These are phyloP conservation scores for Rhodotorula sp. DNA, from an alignment of 1,284 basidiomycete species.

Conservation along the genomic window DNA sequence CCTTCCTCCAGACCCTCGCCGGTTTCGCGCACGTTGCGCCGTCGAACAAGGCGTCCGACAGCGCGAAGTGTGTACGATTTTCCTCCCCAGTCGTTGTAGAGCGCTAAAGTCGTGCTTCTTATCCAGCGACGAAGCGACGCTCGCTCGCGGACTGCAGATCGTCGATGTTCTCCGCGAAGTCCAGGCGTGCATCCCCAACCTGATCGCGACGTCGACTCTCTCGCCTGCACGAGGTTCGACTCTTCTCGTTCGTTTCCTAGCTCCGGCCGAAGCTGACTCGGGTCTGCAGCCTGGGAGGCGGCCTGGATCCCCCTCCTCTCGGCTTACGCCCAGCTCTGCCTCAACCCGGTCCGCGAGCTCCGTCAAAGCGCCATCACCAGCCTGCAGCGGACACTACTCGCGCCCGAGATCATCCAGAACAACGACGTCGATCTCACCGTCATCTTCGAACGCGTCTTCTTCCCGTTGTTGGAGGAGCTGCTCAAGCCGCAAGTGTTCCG, in stretches of 20 bases:
- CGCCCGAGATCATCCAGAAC: constrained; percentile 64
- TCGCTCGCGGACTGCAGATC: constrained; percentile 76
- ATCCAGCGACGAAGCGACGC: constrained; percentile 57
- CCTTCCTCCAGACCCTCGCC: constrained; percentile 75
- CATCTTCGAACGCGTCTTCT: constrained; percentile 84
- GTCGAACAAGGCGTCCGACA: constrained; percentile 15
- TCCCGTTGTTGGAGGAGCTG: constrained; percentile 88
- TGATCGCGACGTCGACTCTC: constrained; percentile 39
- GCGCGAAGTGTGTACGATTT: constrained; percentile 5
- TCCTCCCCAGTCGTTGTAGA: too few species aligned
- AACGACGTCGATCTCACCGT: constrained; percentile 67
- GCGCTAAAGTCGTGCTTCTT: too few species aligned
- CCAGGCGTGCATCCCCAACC: constrained; percentile 39
- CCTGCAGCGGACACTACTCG: constrained; percentile 82
- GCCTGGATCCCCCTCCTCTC: constrained; percentile 76
- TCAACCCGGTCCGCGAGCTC: constrained; percentile 78
- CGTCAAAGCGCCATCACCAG: constrained; percentile 79
- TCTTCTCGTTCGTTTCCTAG: constrained; percentile 6
- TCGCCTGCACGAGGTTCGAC: constrained; percentile 33
- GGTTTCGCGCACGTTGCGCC: constrained; percentile 72
- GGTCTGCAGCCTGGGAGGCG: constrained; percentile 67
- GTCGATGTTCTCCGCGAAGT: constrained; percentile 65
- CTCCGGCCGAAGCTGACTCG: background rate
- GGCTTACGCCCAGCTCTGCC: constrained; percentile 77
- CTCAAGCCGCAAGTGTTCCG: constrained; percentile 77